Conservation (phyloP, 2,329 filamentous ascomycete genomes). For the Lecanicillium sp. region DNA sequence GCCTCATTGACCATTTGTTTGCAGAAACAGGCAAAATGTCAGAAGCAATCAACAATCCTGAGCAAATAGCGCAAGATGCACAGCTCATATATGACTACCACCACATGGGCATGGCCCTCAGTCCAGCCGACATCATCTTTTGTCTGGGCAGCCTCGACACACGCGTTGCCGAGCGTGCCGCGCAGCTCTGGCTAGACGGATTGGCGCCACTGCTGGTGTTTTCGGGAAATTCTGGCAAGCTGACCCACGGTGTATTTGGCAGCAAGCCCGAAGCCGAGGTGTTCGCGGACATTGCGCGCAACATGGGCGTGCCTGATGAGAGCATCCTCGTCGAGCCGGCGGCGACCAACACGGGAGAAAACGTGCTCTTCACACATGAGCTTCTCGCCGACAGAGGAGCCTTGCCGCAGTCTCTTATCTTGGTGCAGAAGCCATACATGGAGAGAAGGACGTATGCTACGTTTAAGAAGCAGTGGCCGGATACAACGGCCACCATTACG, state of each 20-base stretch:
- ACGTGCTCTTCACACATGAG: slow-evolving; percentile 33
- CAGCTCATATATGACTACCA: slow-evolving; percentile 34
- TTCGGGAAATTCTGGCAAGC: slow-evolving; percentile 32
- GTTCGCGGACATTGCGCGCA: slow-evolving; percentile 31
- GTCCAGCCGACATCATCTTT: slow-evolving; percentile 33
- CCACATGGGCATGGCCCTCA: slow-evolving; percentile 27
- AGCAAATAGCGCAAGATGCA: slow-evolving; percentile 21
- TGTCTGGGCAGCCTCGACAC: slow-evolving; percentile 38
- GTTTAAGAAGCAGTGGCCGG: slow-evolving; percentile 38
- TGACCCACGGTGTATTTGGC: slow-evolving; percentile 29
- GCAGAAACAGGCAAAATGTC: background rate
- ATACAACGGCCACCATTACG: slow-evolving; percentile 20
- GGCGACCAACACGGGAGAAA: slow-evolving; percentile 38
- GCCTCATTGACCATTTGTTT: background rate
- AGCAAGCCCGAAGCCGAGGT: slow-evolving; percentile 30
- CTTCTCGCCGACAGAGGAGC: slow-evolving; percentile 20
- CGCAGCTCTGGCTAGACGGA: slow-evolving; percentile 31
- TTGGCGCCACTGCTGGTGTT: slow-evolving; percentile 32
- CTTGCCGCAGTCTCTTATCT: slow-evolving; percentile 23
- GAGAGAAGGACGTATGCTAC: slow-evolving; percentile 37
- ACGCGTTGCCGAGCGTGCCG: slow-evolving; percentile 33
- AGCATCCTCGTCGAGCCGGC: slow-evolving; percentile 29
- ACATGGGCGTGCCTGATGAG: slow-evolving; percentile 29
- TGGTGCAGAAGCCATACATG: slow-evolving; percentile 43
- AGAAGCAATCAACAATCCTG: background rate